Percentiles rank a stretch among this genome's conserved stretches.
These are phyloP conservation scores for Sarcomyxa edulis DNA, from an alignment of 768 basidiomycete species.

Conservation along the genomic window DNA sequence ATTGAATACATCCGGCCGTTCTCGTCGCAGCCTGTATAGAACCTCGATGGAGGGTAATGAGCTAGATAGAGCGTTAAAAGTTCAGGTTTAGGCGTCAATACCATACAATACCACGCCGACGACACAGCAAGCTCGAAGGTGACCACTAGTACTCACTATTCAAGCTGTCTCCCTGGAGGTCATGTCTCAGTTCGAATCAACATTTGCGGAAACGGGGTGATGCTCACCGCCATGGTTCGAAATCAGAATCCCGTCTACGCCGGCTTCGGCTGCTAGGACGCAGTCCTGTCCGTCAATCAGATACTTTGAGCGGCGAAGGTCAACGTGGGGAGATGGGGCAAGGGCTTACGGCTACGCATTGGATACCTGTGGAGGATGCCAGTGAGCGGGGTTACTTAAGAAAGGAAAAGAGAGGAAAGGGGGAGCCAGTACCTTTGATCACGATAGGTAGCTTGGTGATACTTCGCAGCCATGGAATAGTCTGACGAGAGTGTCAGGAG, in stretches of 20 bases:
- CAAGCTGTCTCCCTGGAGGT: slow-evolving; percentile 65
- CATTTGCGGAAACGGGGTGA: slow-evolving; percentile 1
- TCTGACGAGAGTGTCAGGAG: slow-evolving; percentile 1
- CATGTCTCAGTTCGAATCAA: slow-evolving; percentile 4
- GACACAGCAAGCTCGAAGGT: not conserved
- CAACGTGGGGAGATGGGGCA: slow-evolving; percentile 2
- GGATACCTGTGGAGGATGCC: slow-evolving; percentile 43
- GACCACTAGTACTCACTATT: slow-evolving; percentile 49
- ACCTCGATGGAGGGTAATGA: slow-evolving; percentile 77
- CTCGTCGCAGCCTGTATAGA: slow-evolving; percentile 64
- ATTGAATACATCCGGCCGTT: slow-evolving; percentile 70
- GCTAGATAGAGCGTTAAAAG: slow-evolving; percentile 33
- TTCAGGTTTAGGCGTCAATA: not conserved
- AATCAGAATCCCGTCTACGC: slow-evolving; percentile 83
- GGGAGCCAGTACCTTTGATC: slow-evolving; percentile 72
- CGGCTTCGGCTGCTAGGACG: slow-evolving; percentile 75
- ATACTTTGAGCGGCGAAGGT: too few species aligned
- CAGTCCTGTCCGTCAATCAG: slow-evolving; percentile 56
- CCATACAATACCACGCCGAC: too few species aligned
- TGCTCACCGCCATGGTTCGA: slow-evolving; percentile 85
- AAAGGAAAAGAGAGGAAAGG: slow-evolving; percentile 1
- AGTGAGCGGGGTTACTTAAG: not conserved
- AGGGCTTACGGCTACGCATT: slow-evolving; percentile 58
- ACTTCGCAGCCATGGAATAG: slow-evolving; percentile 69
- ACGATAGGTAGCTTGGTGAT: slow-evolving; percentile 67